Conservation (phyloP, 169 alveolate species). For the Fabrea salina region DNA sequence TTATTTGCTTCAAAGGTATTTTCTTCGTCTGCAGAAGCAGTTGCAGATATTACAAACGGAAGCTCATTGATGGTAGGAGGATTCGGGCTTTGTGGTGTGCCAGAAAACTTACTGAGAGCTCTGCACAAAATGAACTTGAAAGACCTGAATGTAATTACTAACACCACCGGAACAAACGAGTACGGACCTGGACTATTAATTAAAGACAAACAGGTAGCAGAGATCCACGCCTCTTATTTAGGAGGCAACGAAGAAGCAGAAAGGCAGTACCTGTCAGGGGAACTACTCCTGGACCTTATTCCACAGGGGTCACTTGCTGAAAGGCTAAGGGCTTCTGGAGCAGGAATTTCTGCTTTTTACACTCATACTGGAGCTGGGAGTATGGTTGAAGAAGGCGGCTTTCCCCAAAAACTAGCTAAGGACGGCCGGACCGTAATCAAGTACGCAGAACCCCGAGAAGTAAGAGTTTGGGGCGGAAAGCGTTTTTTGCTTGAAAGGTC, state of each 20-base stretch:
- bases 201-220: constrained; percentile 32
- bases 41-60: constrained; percentile 43
- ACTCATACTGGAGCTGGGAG: constrained; percentile 70
- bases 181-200: constrained; percentile 59
- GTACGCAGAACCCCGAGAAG: constrained; percentile 31
- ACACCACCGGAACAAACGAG: constrained; percentile 59
- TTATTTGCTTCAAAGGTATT: background rate
- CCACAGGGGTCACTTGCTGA: constrained; percentile 73
- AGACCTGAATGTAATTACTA: constrained; percentile 51
- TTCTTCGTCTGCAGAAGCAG: constrained; percentile 23
- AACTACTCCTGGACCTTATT: constrained; percentile 59
- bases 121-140: constrained; percentile 32
- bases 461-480: constrained; percentile 38
- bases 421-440: constrained; percentile 27
- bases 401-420: constrained; percentile 41
- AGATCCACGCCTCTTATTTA: constrained; percentile 49
- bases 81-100: constrained; percentile 71
- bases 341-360: constrained; percentile 69
- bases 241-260: constrained; percentile 60
- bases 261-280: constrained; percentile 58
- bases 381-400: constrained; percentile 52
- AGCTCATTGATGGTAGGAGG: constrained; percentile 65
- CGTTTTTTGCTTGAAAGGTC: constrained; percentile 58
- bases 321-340: constrained; percentile 60
- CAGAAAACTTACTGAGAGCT: constrained; percentile 62